phyloP scores from a whole-genome alignment of 257 asterid genomes.

The Lycium barbarum region DNA sequence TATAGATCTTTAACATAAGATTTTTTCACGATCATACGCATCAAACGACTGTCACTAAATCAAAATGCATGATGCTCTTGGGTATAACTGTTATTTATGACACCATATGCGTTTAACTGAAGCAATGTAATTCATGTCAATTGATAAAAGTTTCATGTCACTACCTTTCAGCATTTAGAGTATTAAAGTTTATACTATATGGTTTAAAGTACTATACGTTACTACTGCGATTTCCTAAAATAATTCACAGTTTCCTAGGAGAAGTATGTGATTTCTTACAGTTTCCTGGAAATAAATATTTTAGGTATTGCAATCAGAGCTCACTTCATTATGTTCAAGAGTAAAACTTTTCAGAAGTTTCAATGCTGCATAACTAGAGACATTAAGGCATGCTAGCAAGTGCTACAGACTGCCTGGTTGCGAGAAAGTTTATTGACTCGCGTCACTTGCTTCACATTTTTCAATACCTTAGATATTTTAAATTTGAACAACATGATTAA shows the following conservation, averaged over 20 bases:
- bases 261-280: not conserved
- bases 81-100: not conserved
- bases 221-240: not conserved
- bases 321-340: not conserved
- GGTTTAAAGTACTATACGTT: not conserved
- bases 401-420: not conserved
- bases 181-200: not conserved
- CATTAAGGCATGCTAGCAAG: constrained; percentile 9
- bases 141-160: not conserved
- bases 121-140: not conserved
- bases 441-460: constrained; percentile 8
- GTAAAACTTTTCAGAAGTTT: not conserved
- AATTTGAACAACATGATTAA: not conserved
- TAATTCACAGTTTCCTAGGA: not conserved
- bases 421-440: not conserved
- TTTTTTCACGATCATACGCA: not conserved
- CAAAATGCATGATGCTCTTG: not conserved
- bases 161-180: not conserved
- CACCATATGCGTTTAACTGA: not conserved
- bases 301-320: not conserved
- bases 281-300: not conserved
- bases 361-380: not conserved
- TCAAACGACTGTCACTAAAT: not conserved
- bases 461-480: not conserved
- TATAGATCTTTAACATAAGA: not conserved